A percentile compares a stretch with the other conserved stretches of the same genome.
Conservation (phyloP, 352 stramenopile species). For the Phytophthora aleatoria region DNA sequence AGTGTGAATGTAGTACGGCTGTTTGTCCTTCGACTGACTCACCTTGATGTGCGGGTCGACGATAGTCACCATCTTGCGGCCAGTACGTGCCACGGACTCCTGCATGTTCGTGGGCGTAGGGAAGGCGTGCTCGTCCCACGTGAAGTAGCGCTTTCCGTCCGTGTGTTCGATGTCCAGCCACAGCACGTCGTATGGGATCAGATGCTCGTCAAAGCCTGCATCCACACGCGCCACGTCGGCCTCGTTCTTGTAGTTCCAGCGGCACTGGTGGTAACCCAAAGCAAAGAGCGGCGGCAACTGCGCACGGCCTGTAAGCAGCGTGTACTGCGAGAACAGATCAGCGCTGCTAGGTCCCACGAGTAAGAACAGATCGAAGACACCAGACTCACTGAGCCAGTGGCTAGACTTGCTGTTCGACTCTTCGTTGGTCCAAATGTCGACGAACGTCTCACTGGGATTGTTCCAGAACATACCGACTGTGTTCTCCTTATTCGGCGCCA, state of each 20-base stretch:
- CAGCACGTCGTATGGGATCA: conserved; percentile 99
- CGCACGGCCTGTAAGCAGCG: conserved; percentile 91
- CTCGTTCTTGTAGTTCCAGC: conserved; percentile 99
- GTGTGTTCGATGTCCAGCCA: conserved; percentile 99
- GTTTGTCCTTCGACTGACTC: conserved; percentile 80
- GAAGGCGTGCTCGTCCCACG: conserved; percentile 97
- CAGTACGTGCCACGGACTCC: conserved; percentile 87
- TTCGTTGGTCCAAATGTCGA: conserved; percentile 92
- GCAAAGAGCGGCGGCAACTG: conserved; percentile 96
- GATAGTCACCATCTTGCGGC: conserved; percentile 99
- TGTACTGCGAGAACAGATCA: conserved; percentile 93
- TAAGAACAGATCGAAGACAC: conserved; percentile 97
- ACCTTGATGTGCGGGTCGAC: conserved; percentile 99
- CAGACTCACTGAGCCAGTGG: conserved; percentile 96
- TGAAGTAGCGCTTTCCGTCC: conserved; percentile 97
- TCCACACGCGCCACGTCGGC: conserved; percentile 91
- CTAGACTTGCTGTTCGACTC: conserved; percentile 54
- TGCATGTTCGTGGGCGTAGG: conserved; percentile 96
- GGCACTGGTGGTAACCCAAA: conserved; percentile 98
- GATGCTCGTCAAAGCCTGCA: conserved; percentile 94
- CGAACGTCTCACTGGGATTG: conserved; percentile 99
- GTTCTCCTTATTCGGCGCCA: conserved; percentile 63
- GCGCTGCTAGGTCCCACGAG: conserved; percentile 88
- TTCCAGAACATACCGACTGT: conserved; percentile 98
- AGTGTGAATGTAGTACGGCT: conserved; percentile 91